phyloP scores from a whole-genome alignment of 352 stramenopile species.

The Globisporangium iwayamae region DNA sequence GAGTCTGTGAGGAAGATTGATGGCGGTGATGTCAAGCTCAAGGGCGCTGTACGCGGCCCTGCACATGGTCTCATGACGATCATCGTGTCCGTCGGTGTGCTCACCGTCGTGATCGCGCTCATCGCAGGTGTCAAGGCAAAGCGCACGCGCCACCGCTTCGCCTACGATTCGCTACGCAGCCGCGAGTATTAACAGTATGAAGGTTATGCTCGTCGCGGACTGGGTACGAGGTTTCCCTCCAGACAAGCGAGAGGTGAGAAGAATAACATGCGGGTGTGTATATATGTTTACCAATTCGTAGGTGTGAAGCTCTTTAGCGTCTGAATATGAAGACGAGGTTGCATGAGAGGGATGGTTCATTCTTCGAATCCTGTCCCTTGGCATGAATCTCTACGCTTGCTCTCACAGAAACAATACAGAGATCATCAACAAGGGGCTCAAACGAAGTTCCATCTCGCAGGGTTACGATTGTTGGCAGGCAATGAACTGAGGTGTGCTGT shows the following conservation, averaged over 20 bases:
- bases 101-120: conserved; percentile 30
- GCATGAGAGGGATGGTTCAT: too few relatives aligned
- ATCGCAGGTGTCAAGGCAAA: conserved; percentile 27
- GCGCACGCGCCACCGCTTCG: conserved; percentile 34
- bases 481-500: too few relatives aligned
- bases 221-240: neutral
- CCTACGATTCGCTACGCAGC: conserved; percentile 48
- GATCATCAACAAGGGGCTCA: too few relatives aligned
- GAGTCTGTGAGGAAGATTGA: conserved; percentile 5
- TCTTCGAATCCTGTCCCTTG: too few relatives aligned
- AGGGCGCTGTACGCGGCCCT: neutral
- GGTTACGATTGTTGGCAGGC: too few relatives aligned
- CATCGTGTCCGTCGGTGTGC: conserved; percentile 20
- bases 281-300: neutral
- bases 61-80: conserved; percentile 11
- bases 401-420: too few relatives aligned
- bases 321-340: too few relatives aligned
- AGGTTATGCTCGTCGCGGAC: neutral
- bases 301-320: neutral
- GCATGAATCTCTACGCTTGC: too few relatives aligned
- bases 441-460: too few relatives aligned
- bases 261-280: neutral
- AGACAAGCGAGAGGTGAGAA: too few relatives aligned
- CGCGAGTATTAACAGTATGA: conserved; percentile 25
- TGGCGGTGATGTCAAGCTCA: neutral